Evolutionary conservation across 768 basidiomycete species (phyloP).

Genomic region (Cubamyces sp.): DNA sequence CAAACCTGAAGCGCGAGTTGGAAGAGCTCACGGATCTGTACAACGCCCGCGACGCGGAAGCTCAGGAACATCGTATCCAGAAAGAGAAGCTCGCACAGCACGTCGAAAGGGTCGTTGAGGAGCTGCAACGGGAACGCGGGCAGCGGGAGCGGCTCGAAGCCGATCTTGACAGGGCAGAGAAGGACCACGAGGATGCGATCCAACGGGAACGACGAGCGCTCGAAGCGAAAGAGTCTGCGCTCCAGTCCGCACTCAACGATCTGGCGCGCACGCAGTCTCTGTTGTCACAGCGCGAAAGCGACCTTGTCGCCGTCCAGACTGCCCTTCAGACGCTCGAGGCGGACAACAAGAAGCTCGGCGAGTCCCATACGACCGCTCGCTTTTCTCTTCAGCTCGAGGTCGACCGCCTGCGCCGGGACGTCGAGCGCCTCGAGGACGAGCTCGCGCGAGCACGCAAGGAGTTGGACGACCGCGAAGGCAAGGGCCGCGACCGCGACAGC

Average conservation of each 20-base stretch:
- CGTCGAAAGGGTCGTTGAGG: constrained; percentile 69
- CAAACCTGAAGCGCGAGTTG: constrained; percentile 63
- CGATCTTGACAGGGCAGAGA: constrained; percentile 60
- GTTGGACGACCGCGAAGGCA: constrained; percentile 65
- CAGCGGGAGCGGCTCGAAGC: constrained; percentile 56
- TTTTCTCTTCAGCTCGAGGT: constrained; percentile 90
- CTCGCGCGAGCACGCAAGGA: constrained; percentile 72
- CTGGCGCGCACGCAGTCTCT: constrained; percentile 65
- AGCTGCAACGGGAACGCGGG: constrained; percentile 61
- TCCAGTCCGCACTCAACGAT: constrained; percentile 65
- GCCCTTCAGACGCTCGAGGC: constrained; percentile 73
- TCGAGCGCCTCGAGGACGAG: constrained; percentile 81
- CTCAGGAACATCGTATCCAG: constrained; percentile 66
- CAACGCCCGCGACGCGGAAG: constrained; percentile 64
- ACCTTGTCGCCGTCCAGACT: constrained; percentile 72
- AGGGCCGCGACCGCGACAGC: constrained; percentile 69
- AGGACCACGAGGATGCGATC: constrained; percentile 63
- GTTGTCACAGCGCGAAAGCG: constrained; percentile 72
- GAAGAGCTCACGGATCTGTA: constrained; percentile 67
- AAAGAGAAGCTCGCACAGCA: constrained; percentile 80
- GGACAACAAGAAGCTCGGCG: constrained; percentile 80
- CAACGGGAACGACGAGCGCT: constrained; percentile 64
- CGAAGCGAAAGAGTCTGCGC: constrained; percentile 71
- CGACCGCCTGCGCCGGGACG: constrained; percentile 82
- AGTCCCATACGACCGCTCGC: constrained; percentile 79